Evolutionary conservation across 495 filamentous ascomycete species (phyloP), one percentile per base, ranked within the genome.

Genomic region (Parathielavia appendiculata): DNA sequence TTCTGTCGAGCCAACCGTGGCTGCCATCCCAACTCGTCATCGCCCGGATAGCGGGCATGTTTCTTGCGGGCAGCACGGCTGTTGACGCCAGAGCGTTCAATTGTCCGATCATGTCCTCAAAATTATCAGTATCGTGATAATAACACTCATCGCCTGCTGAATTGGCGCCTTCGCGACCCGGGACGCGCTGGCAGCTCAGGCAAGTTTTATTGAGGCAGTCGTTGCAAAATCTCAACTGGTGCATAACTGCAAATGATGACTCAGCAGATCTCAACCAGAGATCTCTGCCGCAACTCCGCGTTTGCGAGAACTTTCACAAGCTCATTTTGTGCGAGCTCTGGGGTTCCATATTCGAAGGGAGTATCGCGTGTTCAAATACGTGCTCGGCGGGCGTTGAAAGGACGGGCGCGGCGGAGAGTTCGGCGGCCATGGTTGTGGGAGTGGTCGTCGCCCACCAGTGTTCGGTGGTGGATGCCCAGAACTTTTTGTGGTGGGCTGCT

Each of bases 301-400:
- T n/a, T n/a, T n/a, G n/a, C n/a, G n/a, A n/a, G n/a, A n/a, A n/a
- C n/a, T n/a, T n/a, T n/a, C n/a, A n/a, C n/a, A n/a, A n/a, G n/a
- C n/a, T n/a, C n/a, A n/a, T n/a, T 50, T 83, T 74, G 40, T 69
- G 67, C 14, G 67, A 62, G 46, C 69, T 59, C 16, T 72, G 58
- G 17, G 75, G 67, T 16, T 75, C 72, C 45, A 68, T 56, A 8
- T 75, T 70, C 35, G 70, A 61, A 30, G 63, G 48, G 5, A 66
- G 38, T 1, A 72, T 77, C 19, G 63, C 49, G 35, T 67, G 54
- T 63, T 91, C 86, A 67, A 93, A 85, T 20, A 93, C 79, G 59
- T 92, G 81, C 50, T 86, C 84, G 51, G 91, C 91, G 20, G 91
- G 89, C 2, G 93, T 97, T 0, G 92, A 97, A 46, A 98, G 83